These are phyloP conservation scores for Zygoascus sp. DNA, from an alignment of 1,139 yeast species.

Conservation along the genomic window DNA sequence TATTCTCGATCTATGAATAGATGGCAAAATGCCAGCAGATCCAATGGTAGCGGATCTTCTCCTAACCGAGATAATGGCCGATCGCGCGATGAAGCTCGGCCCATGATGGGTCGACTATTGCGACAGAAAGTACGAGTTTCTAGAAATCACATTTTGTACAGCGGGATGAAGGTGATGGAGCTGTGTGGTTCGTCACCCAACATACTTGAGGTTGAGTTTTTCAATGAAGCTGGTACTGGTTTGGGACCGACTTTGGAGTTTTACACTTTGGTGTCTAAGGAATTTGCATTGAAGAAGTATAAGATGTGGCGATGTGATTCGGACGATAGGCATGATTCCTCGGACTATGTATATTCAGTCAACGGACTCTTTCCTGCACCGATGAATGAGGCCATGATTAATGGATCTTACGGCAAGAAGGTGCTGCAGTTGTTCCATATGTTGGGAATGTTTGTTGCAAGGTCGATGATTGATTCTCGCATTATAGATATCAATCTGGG, in stretches of 20 bases:
- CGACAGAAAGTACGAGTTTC: conserved; percentile 80
- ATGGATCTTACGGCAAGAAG: conserved; percentile 42
- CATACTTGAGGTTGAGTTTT: conserved; percentile 79
- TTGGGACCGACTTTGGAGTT: conserved; percentile 94
- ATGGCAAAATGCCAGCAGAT: conserved; percentile 50
- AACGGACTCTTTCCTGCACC: conserved; percentile 77
- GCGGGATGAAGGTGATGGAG: conserved; percentile 76
- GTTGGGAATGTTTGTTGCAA: conserved; percentile 79
- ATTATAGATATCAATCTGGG: conserved; percentile 80
- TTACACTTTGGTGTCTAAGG: conserved; percentile 75
- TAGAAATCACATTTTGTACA: conserved; percentile 63
- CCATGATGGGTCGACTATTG: conserved; percentile 67
- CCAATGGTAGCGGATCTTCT: conserved; percentile 1
- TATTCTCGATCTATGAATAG: conserved; percentile 76
- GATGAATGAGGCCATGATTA: conserved; percentile 35
- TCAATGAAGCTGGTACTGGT: conserved; percentile 94
- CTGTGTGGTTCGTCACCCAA: conserved; percentile 77
- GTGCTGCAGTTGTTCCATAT: conserved; percentile 54
- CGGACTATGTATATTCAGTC: conserved; percentile 41
- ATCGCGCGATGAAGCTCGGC: conserved; percentile 21
- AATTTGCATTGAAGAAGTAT: conserved; percentile 55
- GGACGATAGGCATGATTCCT: conserved; percentile 30
- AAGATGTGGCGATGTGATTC: conserved; percentile 65
- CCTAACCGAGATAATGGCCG: conserved; percentile 10
- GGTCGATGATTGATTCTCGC: conserved; percentile 82